These are phyloP conservation scores for Paratinospora sagittata DNA, from an alignment of 164 flowering plant genomes.

Conservation along the genomic window DNA sequence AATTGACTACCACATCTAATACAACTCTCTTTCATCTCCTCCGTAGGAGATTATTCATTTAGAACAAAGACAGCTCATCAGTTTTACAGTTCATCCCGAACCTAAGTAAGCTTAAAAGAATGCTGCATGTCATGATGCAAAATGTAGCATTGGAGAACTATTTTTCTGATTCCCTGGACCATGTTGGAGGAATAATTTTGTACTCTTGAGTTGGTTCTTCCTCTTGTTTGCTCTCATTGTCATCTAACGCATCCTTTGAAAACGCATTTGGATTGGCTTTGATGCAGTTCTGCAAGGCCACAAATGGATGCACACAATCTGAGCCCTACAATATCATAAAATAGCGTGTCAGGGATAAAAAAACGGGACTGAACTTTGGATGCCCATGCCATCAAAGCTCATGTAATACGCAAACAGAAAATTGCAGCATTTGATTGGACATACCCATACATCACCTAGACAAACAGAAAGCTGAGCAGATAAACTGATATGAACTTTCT, in stretches of 20 bases:
- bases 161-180: slow-evolving; percentile 44
- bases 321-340: slow-evolving; percentile 49
- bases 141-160: slow-evolving; percentile 16
- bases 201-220: slow-evolving; percentile 37
- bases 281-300: slow-evolving; percentile 81
- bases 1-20: too few species aligned
- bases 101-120: not conserved
- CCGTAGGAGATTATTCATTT: not conserved
- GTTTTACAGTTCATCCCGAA: not conserved
- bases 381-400: too few species aligned
- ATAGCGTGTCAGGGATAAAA: not conserved
- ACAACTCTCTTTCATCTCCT: too few species aligned
- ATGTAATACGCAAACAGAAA: not conserved
- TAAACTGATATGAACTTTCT: too few species aligned
- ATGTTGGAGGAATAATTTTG: slow-evolving; percentile 57
- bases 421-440: not conserved
- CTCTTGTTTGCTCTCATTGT: slow-evolving; percentile 33
- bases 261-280: slow-evolving; percentile 77
- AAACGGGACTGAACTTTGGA: too few species aligned
- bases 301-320: slow-evolving; percentile 80
- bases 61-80: not conserved
- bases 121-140: not conserved
- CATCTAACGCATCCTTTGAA: slow-evolving; percentile 56
- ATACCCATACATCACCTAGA: not conserved
- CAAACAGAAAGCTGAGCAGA: too few species aligned